Percentiles rank a stretch among this genome's conserved stretches.
phyloP scores from a whole-genome alignment of 176 grass and related monocot species.

The Pharus latifolius region DNA sequence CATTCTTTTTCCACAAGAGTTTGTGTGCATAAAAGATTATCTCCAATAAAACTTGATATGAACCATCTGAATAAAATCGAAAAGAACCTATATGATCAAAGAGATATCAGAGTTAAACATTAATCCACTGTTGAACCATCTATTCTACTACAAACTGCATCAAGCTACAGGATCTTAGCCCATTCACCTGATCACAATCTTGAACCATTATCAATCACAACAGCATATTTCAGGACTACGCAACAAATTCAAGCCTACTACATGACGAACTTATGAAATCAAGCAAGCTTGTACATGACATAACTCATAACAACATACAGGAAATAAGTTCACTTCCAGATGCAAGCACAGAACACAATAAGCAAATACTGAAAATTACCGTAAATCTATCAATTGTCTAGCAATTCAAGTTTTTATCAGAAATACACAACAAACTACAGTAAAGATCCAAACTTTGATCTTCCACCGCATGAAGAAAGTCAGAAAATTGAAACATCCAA shows the following conservation, averaged over 20 bases:
- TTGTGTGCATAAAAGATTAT: neutral
- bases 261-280: too few relatives aligned
- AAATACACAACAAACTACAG: neutral
- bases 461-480: neutral
- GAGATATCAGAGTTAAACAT: neutral
- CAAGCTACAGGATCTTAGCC: neutral
- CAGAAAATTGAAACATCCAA: too few relatives aligned
- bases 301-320: too few relatives aligned
- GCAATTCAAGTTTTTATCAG: too few relatives aligned
- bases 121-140: neutral
- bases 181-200: neutral
- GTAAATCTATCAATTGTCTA: too few relatives aligned
- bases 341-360: too few relatives aligned
- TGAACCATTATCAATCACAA: neutral
- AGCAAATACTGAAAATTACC: too few relatives aligned
- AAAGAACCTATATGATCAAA: neutral
- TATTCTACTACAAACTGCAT: neutral
- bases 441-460: neutral
- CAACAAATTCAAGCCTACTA: neutral
- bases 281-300: neutral
- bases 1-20: neutral
- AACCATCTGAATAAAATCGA: neutral
- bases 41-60: neutral
- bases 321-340: too few relatives aligned
- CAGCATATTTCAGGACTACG: neutral